These are phyloP conservation scores for Papiliotrema terrestris DNA, from an alignment of 1,284 basidiomycete species.

Conservation along the genomic window DNA sequence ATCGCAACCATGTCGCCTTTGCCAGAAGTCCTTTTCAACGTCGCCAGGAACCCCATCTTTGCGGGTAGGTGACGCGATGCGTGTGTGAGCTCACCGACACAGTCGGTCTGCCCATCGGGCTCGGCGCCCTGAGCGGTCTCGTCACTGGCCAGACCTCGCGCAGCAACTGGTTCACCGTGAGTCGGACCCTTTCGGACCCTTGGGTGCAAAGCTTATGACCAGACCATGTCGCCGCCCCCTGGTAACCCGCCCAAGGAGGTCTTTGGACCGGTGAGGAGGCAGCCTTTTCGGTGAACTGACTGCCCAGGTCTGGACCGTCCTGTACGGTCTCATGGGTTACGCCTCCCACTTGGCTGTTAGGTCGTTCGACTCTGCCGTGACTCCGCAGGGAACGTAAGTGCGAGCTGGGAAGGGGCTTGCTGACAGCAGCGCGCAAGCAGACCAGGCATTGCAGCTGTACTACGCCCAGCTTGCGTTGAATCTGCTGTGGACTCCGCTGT, in stretches of 20 bases:
- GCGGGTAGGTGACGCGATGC: constrained; percentile 45
- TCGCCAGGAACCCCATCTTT: constrained; percentile 59
- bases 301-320: constrained; percentile 28
- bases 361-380: constrained; percentile 55
- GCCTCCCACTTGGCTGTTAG: constrained; percentile 65
- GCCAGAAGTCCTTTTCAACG: constrained; percentile 54
- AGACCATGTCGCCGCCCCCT: constrained; percentile 38
- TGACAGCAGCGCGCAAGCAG: constrained; percentile 51
- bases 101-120: constrained; percentile 60
- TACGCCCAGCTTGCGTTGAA: constrained; percentile 68
- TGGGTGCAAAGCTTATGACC: not conserved
- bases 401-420: not conserved
- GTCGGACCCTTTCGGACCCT: constrained; percentile 17
- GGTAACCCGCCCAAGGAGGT: constrained; percentile 54
- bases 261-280: constrained; percentile 61
- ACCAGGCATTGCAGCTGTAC: constrained; percentile 61
- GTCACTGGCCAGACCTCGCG: constrained; percentile 50
- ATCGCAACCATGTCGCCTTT: constrained; percentile 41
- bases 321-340: constrained; percentile 62
- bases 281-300: constrained; percentile 39
- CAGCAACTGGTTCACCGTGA: constrained; percentile 61
- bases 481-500: constrained; percentile 66
- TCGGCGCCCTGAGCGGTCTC: constrained; percentile 58
- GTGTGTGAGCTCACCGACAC: not conserved
- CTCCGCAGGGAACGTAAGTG: constrained; percentile 52